phyloP scores from a whole-genome alignment of 2,329 filamentous ascomycete species.

The Colletotrichum lupini region DNA sequence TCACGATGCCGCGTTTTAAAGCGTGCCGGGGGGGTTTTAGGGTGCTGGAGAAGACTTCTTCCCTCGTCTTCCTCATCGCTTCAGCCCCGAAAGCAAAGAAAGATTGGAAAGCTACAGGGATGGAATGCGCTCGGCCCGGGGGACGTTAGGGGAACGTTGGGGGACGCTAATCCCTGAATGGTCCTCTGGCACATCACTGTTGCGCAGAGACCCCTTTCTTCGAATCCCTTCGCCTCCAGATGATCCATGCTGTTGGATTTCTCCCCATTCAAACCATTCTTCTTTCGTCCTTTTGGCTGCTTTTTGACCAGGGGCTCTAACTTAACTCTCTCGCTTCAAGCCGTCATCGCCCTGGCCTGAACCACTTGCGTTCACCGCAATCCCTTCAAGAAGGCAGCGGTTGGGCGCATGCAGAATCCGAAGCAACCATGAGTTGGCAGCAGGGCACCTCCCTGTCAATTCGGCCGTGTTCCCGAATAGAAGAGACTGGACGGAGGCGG shows the following conservation, averaged over 20 bases:
- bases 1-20: slow-evolving; percentile 14
- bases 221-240: slow-evolving; percentile 24
- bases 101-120: not conserved
- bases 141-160: not conserved
- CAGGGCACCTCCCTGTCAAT: slow-evolving; percentile 1
- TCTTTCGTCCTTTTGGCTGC: not conserved
- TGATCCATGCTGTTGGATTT: not conserved
- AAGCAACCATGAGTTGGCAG: slow-evolving; percentile 13
- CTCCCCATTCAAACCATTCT: not conserved
- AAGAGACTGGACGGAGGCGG: not conserved
- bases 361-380: not conserved
- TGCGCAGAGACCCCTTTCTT: slow-evolving; percentile 1
- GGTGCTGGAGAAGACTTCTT: slow-evolving; percentile 6
- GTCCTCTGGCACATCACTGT: slow-evolving; percentile 11
- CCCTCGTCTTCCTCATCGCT: not conserved
- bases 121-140: not conserved
- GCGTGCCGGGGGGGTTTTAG: slow-evolving; percentile 16
- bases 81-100: not conserved
- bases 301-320: not conserved
- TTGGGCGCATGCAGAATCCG: slow-evolving; percentile 5
- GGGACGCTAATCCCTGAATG: slow-evolving; percentile 9
- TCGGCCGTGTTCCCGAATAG: slow-evolving; percentile 7
- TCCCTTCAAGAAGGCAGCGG: not conserved
- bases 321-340: not conserved
- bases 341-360: not conserved